Evolutionary conservation across 148 eudicot species (phyloP).

Genomic region (Polygonum aviculare): DNA sequence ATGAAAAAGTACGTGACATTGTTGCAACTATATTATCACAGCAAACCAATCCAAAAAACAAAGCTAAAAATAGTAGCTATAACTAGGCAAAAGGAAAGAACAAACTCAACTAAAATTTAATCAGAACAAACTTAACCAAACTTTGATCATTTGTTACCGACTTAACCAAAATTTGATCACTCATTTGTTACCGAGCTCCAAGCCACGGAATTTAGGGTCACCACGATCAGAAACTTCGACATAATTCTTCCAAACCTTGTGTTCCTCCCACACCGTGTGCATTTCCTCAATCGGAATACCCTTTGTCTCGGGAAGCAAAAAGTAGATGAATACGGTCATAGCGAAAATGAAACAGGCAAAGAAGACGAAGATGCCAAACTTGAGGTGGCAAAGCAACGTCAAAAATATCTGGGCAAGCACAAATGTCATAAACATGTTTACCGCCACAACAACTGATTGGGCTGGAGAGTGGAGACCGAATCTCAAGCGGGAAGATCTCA

Average conservation of each 20-base stretch:
- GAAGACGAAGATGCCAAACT: conserved; percentile 66
- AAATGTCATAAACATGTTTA: conserved; percentile 80
- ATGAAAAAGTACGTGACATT: too few relatives aligned
- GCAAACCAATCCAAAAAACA: too few relatives aligned
- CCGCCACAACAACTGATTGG: conserved; percentile 61
- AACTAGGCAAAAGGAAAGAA: too few relatives aligned
- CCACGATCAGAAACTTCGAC: neutral
- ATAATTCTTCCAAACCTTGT: neutral
- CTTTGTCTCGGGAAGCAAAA: conserved; percentile 79
- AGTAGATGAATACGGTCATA: conserved; percentile 53
- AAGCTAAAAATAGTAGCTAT: too few relatives aligned
- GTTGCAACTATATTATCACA: too few relatives aligned
- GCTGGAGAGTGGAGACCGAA: conserved; percentile 75
- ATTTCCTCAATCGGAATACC: conserved; percentile 67
- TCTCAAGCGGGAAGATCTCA: conserved; percentile 78
- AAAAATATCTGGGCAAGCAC: conserved; percentile 54
- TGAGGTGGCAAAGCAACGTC: conserved; percentile 62
- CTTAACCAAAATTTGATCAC: too few relatives aligned
- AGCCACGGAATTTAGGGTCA: neutral
- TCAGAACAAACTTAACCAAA: too few relatives aligned
- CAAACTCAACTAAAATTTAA: too few relatives aligned
- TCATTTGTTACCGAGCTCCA: neutral
- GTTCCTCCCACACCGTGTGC: neutral
- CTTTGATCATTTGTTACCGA: neutral
- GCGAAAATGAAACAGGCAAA: conserved; percentile 55